Base-by-base conservation (phyloP, 805 yeast species). In the Pichia thaimueangensis region DNA sequence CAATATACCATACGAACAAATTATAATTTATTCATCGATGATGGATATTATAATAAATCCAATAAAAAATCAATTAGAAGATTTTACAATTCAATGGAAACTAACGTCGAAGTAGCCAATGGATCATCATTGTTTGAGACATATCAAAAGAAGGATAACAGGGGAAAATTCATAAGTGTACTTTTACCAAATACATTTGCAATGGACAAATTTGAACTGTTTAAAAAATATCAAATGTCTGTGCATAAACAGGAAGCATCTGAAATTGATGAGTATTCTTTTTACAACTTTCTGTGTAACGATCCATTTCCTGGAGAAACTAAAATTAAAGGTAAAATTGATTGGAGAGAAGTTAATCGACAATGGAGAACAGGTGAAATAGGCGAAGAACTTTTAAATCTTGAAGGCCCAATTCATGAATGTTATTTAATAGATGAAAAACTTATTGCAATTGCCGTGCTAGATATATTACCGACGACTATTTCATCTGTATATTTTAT, bases 401-500 rank as follows among this genome's bases (percentile, higher is more conserved):
- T 67, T 4, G 47, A 62, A 7, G 95, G 91, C 2, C 85, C 87
- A 1, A 70, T 74, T 2, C 97, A 88, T 59, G 94, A 86, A 54
- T 74, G 86, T 56, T 88, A 86, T 55, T 15, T 37, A 2, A 35
- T 45, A 5, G 74, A 84, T 35, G 77, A 61, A 4, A 68, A 71
- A 47, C 65, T 88, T 17, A 74, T 85, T 31, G 96, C 91, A 1
- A 63, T 88, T 28, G 85, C 85, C 0, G 86, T 88, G 1, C 55
- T 83, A 24, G 97, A 88, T 59, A 64, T 88, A 17, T 59, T 89
- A 27, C 95, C 95, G 0, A 60, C 75, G 21, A 82, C 86, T 0
- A 59, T 89, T 0, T 86, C 96, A 0, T 80, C 95, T 0, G 89
- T 89, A 1, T 88, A 89, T 58, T 84, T 89, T 57, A 77, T 88